Evolutionary conservation across 768 basidiomycete species (phyloP).

Genomic region (Krasilnikovozyma curviuscula): DNA sequence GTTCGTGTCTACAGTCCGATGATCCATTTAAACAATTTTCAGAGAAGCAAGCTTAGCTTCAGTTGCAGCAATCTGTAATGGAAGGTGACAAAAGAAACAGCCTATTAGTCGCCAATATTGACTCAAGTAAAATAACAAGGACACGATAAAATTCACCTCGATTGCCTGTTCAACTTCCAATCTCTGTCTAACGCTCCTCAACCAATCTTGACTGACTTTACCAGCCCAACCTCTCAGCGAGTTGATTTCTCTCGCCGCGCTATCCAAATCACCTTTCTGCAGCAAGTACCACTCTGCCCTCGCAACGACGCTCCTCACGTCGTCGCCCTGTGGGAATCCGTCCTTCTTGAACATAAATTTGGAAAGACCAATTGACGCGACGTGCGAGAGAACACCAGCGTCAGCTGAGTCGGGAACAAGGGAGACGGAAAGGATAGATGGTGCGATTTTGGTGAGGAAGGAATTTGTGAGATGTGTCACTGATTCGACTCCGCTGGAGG

Average conservation of each 20-base stretch:
- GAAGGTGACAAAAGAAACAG: slow-evolving; percentile 11
- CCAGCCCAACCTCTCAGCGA: slow-evolving; percentile 53
- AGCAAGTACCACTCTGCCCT: slow-evolving; percentile 74
- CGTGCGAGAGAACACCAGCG: slow-evolving; percentile 68
- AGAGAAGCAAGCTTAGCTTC: slow-evolving; percentile 53
- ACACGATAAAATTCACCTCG: slow-evolving; percentile 37
- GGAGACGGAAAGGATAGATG: slow-evolving; percentile 68
- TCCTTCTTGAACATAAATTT: slow-evolving; percentile 53
- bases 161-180: slow-evolving; percentile 83
- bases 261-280: slow-evolving; percentile 80
- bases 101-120: not conserved
- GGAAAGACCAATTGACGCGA: slow-evolving; percentile 60
- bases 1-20: too few relatives aligned
- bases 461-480: slow-evolving; percentile 76
- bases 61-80: slow-evolving; percentile 59
- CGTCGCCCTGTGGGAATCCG: slow-evolving; percentile 56
- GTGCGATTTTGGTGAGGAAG: slow-evolving; percentile 66
- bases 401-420: slow-evolving; percentile 68
- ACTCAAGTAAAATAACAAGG: not conserved
- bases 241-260: slow-evolving; percentile 74
- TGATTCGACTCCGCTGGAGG: slow-evolving; percentile 45
- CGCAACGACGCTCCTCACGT: slow-evolving; percentile 69
- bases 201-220: slow-evolving; percentile 54
- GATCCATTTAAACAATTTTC: slow-evolving; percentile 17
- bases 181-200: slow-evolving; percentile 66